Base-by-base conservation (phyloP, 352 stramenopile genomes). In the Globisporangium heterothallicum region DNA sequence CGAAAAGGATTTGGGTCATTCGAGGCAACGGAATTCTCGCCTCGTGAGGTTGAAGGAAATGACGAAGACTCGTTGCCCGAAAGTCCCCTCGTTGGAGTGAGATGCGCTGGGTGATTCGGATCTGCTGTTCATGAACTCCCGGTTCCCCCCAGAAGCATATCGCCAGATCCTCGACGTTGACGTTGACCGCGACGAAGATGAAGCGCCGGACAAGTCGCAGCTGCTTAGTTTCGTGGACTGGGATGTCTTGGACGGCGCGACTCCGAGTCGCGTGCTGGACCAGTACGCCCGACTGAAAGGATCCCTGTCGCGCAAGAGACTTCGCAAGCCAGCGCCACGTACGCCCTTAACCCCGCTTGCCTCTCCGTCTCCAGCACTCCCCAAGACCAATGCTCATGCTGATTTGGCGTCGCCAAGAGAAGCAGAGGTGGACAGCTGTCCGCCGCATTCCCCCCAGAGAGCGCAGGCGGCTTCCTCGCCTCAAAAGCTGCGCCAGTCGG, bases 171-270 rank as follows among this genome's bases (percentile, higher is more conserved):
- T 70, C 4, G 19, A 47, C n/a, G 21, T 36, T 6, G 29, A 34
- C 29, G 29, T 10, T 34, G 29, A 10, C 29, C 63, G 61, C 27
- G 60, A 68, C 25, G 66, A 78, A 55, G 49, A 67, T 46, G 61
- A 48, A 27, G 36, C 4, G 9, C 36, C 21, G 6, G 14, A 19
- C 8, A 46, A 41, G 3, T 22, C 13, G n/a, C 34, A 46, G 25
- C n/a, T 49, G 6, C 42, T 52, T 42, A 58, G 45, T 25, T 57
- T 59, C 18, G 8, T 42, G 14, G 42, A 60, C 42, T 59, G 42
- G 35, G 30, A 46, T 19, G 29, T 41, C n/a, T 19, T 56, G 19
- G 24, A 46, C 21, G 13, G 13, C 40, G 26, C 41, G 4, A 3
- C 13, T 13, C 14, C 49, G 3, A 41, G 18, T 7, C 49, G 18